Base-by-base conservation (phyloP, 345 rosid species). In the Odontarrhena argentea region DNA sequence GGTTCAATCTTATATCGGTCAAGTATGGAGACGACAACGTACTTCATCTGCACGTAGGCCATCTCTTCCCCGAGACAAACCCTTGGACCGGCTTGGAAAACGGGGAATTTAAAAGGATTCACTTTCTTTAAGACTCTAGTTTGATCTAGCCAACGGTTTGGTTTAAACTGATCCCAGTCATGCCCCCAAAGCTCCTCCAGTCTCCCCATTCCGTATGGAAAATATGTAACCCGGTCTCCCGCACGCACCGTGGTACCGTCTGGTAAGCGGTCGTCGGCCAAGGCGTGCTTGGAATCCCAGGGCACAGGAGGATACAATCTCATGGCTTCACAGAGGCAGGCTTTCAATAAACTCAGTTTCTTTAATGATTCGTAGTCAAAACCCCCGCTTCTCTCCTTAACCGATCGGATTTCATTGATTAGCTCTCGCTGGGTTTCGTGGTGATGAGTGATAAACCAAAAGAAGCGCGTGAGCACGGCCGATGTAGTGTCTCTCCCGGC, bases 191-290 rank as follows among this genome's bases (percentile, higher is more conserved):
- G 53, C 34, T 78, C 77, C 36, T 91, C 89, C 89, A 86, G 85
- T 75, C 97, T 81, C 54, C 97, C 96, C 97, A 86, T 86, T 14
- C 96, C 97, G 43, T 88, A 91, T 0, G 91, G 96, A 50, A 88
- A 85, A 61, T 84, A 91, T 3, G 96, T 91, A 6, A 91, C 97
- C 49, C 97, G 82, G 44, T 88, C 93, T 42, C 97, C 97, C 0
- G 89, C 84, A 60, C 54, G 78, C 30, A 91, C 85, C 0, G 9
- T 7, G 6, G 91, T 86, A 10, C 89, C 88, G 47, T 88, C 97
- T 0, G 96, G 91, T 73, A 91, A 76, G 35, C 74, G 5, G 65
- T 91, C 91, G 15, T 80, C 49, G 6, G 28, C 40, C 0, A 73
- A 9, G 40, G 92, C 87, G 55, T 81, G 82, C 79, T 87, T 90